Base-by-base conservation (phyloP, 208 protist genomes). In the Leishmania guyanensis region DNA sequence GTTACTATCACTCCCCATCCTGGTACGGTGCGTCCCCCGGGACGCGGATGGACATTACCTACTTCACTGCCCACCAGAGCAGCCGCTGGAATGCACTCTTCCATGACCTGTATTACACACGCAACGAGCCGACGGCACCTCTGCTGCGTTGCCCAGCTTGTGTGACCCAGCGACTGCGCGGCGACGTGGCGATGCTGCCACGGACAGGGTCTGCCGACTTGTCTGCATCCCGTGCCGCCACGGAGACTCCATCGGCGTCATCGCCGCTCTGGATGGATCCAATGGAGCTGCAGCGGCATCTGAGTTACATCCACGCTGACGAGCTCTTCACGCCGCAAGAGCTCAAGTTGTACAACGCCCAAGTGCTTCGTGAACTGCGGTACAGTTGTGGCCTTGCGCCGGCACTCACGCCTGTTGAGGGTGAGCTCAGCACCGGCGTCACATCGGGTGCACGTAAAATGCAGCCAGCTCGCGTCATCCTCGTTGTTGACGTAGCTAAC, bases 401-500 rank as follows among this genome's bases (percentile, higher is more conserved):
- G 5, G 43, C 53, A 4, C 43, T 36, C 46, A 72, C 22, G 22
- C 20, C 26, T 20, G 60, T 10, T 29, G 36, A 9, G 16, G 36
- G 54, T 60, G 53, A 1, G 20, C 36, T 33, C 46, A 17, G 62
- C 53, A 51, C 39, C 0, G 68, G n/a, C 60, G 73, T 46, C 6
- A 33, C 43, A 29, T 17, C 36, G 56, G 75, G 48, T 16, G 29
- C 48, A 48, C 53, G 51, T 51, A 81, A 78, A 50, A 33, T 81
- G 17, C 54, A 79, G 14, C 84, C 86, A 3, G 75, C 88, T 12
- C 81, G 88, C 39, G 68, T 95, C 3, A 84, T 97, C 20, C 51
- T 97, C 3, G 74, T 92, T 43, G 73, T 94, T 26, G 94, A 97
- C 75, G 88, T 91, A 9, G 94, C 94, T 5, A 97, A 97, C 78